Evolutionary conservation across 208 protist species (phyloP), one percentile per base, ranked within the genome.

Genomic region (Acanthamoeba polyphaga): DNA sequence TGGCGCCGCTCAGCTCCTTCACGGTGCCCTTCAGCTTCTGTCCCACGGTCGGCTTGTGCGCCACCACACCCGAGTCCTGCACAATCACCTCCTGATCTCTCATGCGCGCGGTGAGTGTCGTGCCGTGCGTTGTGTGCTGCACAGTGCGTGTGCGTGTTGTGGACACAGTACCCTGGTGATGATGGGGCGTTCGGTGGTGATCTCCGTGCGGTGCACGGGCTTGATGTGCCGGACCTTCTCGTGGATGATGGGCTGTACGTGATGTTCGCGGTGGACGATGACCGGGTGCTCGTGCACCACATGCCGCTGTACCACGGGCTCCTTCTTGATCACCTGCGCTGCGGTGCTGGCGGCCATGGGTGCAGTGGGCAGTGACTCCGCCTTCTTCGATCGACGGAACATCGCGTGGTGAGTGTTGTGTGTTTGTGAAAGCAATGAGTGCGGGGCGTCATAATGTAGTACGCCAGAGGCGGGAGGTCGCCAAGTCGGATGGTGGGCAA

Each of bases 31-130:
- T 88, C 13, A 88, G 51, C 17, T 24, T 27, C 53, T 88, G 80
- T 8, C 80, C 80, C 51, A 88, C 9, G 2, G 80, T 88, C 1
- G 80, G 51, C 80, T 88, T 88, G 80, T 88, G 80, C 34, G 80
- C 27, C n/a, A 53, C 43, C 43, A 82, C 72, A 17, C 72, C 72
- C 0, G 72, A 17, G 38, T 82, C 72, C 6, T 82, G 72, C 1
- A 82, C 72, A 38, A 82, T 82, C 72, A 82, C 72, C 72, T 82
- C 72, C 72, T 82, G 43, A n/a, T n/a, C n/a, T n/a, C 38, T 38
- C 38, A 38, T 3, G 38, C 38, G 38, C 3, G 38, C 3, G 38
- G 38, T 38, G 38, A 38, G 38, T 38, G 1, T 1, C 3, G 38
- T 38, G 38, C 38, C 3, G 38, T 38, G 38, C 3, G 38, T 3